Percentiles rank a stretch among this genome's conserved stretches.
Evolutionary conservation across 2,329 filamentous ascomycete species (phyloP).

Genomic region (Cryphonectria parasitica): DNA sequence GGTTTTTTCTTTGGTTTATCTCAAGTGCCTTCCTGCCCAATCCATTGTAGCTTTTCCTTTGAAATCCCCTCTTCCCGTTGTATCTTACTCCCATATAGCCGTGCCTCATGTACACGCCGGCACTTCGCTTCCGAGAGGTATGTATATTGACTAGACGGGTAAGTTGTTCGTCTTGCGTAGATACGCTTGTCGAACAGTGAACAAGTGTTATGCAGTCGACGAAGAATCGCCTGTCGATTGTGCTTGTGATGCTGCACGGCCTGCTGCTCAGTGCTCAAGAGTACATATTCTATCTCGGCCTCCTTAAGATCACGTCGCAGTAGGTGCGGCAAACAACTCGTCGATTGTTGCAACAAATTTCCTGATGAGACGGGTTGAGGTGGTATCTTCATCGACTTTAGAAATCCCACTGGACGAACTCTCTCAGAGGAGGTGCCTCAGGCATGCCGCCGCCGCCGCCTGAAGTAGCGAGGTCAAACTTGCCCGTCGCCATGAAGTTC

Average conservation of each 20-base stretch:
- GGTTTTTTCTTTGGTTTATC: not conserved
- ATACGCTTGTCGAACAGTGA: not conserved
- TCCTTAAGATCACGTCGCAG: not conserved
- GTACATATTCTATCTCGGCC: not conserved
- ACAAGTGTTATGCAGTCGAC: not conserved
- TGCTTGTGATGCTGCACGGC: not conserved
- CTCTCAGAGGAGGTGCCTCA: slow-evolving; percentile 74
- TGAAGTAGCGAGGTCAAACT: slow-evolving; percentile 58
- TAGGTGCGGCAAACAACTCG: not conserved
- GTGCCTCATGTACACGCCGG: not conserved
- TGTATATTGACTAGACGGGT: not conserved
- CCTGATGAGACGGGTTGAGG: not conserved
- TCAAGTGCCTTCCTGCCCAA: not conserved
- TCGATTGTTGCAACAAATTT: not conserved
- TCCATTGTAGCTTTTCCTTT: not conserved
- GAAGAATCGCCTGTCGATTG: not conserved
- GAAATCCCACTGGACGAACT: slow-evolving; percentile 76
- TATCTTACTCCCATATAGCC: not conserved
- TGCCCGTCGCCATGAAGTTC: slow-evolving; percentile 65
- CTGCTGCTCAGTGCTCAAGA: not conserved
- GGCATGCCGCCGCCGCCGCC: slow-evolving; percentile 69
- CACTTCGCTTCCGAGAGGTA: not conserved
- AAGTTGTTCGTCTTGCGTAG: not conserved
- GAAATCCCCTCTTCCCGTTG: not conserved
- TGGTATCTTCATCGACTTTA: slow-evolving; percentile 40